Base-by-base conservation (phyloP, 345 rosid species). In the Salix viminalis region DNA sequence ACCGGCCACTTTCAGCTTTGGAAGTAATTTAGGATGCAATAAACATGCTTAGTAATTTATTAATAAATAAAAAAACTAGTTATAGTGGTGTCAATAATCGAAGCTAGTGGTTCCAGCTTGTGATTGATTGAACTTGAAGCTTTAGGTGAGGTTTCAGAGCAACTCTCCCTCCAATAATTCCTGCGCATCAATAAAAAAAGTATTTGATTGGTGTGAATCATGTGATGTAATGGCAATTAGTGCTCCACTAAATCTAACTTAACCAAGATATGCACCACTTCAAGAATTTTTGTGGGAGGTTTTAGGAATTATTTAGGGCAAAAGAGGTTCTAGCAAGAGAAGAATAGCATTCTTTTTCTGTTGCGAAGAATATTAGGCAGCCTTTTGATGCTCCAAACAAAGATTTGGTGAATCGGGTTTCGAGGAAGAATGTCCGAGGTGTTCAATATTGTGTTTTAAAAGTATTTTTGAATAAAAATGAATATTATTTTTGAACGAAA, bases 1-100 rank as follows among this genome's bases (percentile, higher is more conserved):
- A 62, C 71, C 52, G 65, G 36, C 77, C 77, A 65, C 77, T 65
- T 65, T 75, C 1, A 41, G 36, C 1, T 3, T 14, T n/a, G 13
- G 6, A 56, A n/a, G 62, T 56, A 56, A 9, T 23, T 23, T 8
- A n/a, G 24, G 12, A n/a, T n/a, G 62, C 62, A n/a, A 56, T 56
- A n/a, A 56, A 56, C 62, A 56, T 3, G 62, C 7, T 19, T 52
- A 52, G 58, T 19, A 19, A 6, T 19, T 6, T 52, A 52, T 19
- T 52, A 52, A 52, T 52, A 28, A 26, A 28, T 0, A 18, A 52
- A 52, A 5, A 34, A 19, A 52, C 0, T 6, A 19, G 58, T 19
- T 18, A 52, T 54, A 54, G 65, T 10, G 32, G 39, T 11, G 65
- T 19, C 75, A 36, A 72, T 54, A 9, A 72, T 72, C 19, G 19